Base-by-base conservation (phyloP, 1,284 basidiomycete species). In the Cryptococcus hybrid region DNA sequence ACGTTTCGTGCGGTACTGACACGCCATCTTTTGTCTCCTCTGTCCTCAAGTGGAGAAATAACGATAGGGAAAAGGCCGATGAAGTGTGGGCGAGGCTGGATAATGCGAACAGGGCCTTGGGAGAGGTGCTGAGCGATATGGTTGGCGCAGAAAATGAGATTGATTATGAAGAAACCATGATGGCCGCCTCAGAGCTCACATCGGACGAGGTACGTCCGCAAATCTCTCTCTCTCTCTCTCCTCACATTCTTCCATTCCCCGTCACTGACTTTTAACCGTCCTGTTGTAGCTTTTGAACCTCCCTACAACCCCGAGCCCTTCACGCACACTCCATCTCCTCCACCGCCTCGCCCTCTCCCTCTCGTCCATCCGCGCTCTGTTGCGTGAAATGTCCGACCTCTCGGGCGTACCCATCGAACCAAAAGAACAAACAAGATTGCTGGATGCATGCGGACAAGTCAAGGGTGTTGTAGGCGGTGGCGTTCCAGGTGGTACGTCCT, bases 321-420 rank as follows among this genome's bases (percentile, higher is more conserved):
- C 34, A 49, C 30, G 43, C n/a, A 52, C 51, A 30, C 18, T 18
- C 3, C 4, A 8, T 11, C 35, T 36, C 9, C n/a, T 24, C n/a
- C 54, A 15, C 40, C 12, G 7, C 24, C 37, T 44, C 15, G 18
- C 30, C 47, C 24, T 7, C 12, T 52, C 67, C 15, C 54, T 71
- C 24, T 70, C 92, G 86, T 82, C 81, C 46, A 89, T 95, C 47
- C 88, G 95, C 15, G 79, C 76, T 8, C 83, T 86, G 54, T 95
- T 98, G 90, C 87, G 88, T 61, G 81, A 84, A 61, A 93, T 99
- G 87, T 92, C 94, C n/a, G 77, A 79, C 3, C 80, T 83, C 1
- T 85, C 90, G 0, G 85, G 81, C 9, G 92, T 94, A 8, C 89
- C 90, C 8, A 94, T 99, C 62, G 96, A 99, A 75, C 96, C 96